These are phyloP conservation scores for Triangularia setosa DNA, from an alignment of 2,329 filamentous ascomycete genomes.

Conservation along the genomic window DNA sequence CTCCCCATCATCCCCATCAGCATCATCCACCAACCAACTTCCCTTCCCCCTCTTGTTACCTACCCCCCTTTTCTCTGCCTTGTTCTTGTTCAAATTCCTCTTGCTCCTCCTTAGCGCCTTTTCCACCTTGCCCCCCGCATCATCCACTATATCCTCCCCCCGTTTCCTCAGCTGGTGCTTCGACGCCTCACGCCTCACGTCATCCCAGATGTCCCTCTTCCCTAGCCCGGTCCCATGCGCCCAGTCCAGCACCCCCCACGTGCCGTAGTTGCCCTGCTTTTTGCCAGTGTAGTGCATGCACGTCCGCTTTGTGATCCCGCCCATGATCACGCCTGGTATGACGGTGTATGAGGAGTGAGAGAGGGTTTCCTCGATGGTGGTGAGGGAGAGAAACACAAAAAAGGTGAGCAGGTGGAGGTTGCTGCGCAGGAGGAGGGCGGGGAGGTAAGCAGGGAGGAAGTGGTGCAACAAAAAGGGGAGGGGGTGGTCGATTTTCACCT, in stretches of 20 bases:
- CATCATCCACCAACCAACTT: background rate
- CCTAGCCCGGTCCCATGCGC: constrained; percentile 52
- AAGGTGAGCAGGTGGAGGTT: constrained; percentile 69
- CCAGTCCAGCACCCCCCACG: constrained; percentile 62
- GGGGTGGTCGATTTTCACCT: constrained; percentile 66
- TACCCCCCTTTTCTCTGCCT: background rate
- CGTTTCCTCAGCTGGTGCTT: constrained; percentile 49
- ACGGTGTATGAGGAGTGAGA: constrained; percentile 65
- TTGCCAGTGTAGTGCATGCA: constrained; percentile 39
- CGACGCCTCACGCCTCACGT: constrained; percentile 51
- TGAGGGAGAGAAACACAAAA: constrained; percentile 59
- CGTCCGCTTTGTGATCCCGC: constrained; percentile 39
- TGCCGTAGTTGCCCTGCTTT: constrained; percentile 54
- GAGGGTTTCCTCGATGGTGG: constrained; percentile 63
- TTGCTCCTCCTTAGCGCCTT: constrained; percentile 30
- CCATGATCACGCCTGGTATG: constrained; percentile 50
- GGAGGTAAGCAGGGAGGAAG: constrained; percentile 63
- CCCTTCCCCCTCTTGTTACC: background rate
- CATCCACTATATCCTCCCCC: constrained; percentile 31
- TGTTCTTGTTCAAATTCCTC: constrained; percentile 24
- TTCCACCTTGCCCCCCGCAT: constrained; percentile 33
- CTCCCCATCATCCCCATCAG: background rate
- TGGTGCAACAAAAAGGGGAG: constrained; percentile 58
- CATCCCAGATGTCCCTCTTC: constrained; percentile 48
- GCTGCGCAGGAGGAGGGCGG: constrained; percentile 50